Evolutionary conservation across 805 yeast species (phyloP), one percentile per base, ranked within the genome.

Genomic region (Wickerhamiella galacta): DNA sequence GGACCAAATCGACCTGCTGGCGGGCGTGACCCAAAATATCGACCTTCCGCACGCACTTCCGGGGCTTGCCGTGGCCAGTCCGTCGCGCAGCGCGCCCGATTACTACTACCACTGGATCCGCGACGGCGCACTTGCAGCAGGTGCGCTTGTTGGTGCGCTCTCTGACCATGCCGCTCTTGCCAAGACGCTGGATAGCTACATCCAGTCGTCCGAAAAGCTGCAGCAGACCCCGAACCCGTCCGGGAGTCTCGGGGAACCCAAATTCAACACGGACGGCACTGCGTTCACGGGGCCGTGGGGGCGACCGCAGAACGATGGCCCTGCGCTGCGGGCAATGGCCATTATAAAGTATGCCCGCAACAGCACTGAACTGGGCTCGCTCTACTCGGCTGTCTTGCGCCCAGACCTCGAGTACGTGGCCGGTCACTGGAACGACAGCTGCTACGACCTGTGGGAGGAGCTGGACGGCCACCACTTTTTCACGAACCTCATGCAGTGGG

Each of bases 361-460:
- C 3, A 52, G 73, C 37, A 43, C 52, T 11, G 52, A 52, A 14
- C 44, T 53, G 23, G 31, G 26, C n/a, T 58, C 36, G 14, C 49
- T 75, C 18, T 76, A 68, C 47, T 36, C 55, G 15, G 60, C 67
- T 21, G 56, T 79, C 9, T 45, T 83, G 15, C 68, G 68, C 47
- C 73, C 75, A 1, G 95, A 85, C 55, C 64, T 85, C 45, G 57
- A 62, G 32, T 87, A 73, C 44, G 63, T 78, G 16, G 41, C 65
- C 12, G 47, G 53, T 4, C 63, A 67, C 45, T 87, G 95, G 95
- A 46, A 56, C 9, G 49, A 54, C 8, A 53, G 56, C 4, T 75
- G 81, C n/a, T 87, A 79, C 57, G 95, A 85, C 56, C 60, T 85
- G 26, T 85, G 96, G 96, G 96, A 85, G 57, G 96, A 85, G 53